Conservation (phyloP, 345 rosid species). For the Clausena lansium region DNA sequence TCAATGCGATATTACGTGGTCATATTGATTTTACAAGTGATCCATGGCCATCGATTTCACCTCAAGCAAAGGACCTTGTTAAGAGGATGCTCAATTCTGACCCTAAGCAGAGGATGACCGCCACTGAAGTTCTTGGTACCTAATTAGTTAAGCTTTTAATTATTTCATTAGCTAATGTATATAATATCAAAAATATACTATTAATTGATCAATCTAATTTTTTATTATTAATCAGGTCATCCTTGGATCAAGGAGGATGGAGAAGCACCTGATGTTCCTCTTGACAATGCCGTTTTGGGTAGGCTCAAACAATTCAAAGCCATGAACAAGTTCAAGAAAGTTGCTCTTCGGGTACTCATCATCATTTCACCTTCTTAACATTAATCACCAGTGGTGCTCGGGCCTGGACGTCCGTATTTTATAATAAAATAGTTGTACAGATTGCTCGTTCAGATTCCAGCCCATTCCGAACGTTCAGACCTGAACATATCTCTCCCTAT, state of each 20-base stretch:
- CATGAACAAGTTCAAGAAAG: slow-evolving; percentile 70
- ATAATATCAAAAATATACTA: background rate
- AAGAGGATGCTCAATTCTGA: slow-evolving; percentile 87
- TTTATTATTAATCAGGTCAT: slow-evolving; percentile 32
- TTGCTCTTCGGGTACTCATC: slow-evolving; percentile 58
- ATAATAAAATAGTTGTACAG: too few relatives aligned
- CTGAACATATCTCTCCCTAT: too few relatives aligned
- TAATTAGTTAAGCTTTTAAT: background rate
- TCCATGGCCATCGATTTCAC: slow-evolving; percentile 94
- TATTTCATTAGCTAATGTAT: too few relatives aligned
- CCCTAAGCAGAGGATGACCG: slow-evolving; percentile 85
- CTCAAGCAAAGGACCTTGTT: slow-evolving; percentile 87
- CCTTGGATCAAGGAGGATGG: slow-evolving; percentile 76
- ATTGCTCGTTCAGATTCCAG: too few relatives aligned
- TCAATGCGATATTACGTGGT: slow-evolving; percentile 83
- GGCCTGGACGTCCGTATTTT: too few relatives aligned
- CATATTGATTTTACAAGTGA: slow-evolving; percentile 79
- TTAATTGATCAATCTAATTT: background rate
- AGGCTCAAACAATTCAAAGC: slow-evolving; percentile 70
- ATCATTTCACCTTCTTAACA: too few relatives aligned
- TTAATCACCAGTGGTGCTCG: too few relatives aligned
- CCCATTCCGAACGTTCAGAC: too few relatives aligned
- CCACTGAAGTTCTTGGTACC: slow-evolving; percentile 85
- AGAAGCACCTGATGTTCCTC: slow-evolving; percentile 73
- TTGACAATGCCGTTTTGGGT: slow-evolving; percentile 55